Percentiles rank a stretch among this genome's conserved stretches.
Evolutionary conservation across 108 stramenopile genomes (phyloP).

Genomic region (Conticribra guillardii): DNA sequence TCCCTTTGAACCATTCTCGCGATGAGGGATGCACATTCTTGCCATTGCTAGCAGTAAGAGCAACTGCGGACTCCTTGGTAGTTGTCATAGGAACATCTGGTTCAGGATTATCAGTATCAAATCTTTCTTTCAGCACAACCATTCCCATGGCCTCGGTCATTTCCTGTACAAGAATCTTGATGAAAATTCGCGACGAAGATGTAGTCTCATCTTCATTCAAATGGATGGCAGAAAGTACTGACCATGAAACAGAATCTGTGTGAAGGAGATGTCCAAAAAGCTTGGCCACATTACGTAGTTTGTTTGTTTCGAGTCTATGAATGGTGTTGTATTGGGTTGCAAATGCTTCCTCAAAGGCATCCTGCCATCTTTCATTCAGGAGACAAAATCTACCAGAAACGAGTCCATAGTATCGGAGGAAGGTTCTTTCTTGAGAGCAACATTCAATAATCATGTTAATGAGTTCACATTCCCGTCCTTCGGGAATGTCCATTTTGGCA

Average conservation of each 20-base stretch:
- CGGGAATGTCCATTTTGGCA: slow-evolving; percentile 91
- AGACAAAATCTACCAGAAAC: slow-evolving; percentile 95
- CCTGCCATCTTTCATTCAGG: slow-evolving; percentile 84
- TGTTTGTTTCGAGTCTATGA: slow-evolving; percentile 98
- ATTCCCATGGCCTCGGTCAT: slow-evolving; percentile 97
- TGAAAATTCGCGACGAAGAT: slow-evolving; percentile 95
- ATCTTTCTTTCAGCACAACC: slow-evolving; percentile 83
- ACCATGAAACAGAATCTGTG: slow-evolving; percentile 98
- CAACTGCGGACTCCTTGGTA: slow-evolving; percentile 17
- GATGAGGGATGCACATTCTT: slow-evolving; percentile 51
- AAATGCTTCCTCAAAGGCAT: slow-evolving; percentile 90
- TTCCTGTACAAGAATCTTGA: slow-evolving; percentile 97
- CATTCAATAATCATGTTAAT: slow-evolving; percentile 99
- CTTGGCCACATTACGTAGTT: slow-evolving; percentile 98
- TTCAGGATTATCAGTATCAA: slow-evolving; percentile 80
- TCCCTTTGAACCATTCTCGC: slow-evolving; percentile 83
- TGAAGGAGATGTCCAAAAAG: slow-evolving; percentile 98
- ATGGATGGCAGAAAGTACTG: slow-evolving; percentile 85
- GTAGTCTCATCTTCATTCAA: slow-evolving; percentile 98
- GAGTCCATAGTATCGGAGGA: slow-evolving; percentile 94
- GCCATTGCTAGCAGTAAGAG: slow-evolving; percentile 7
- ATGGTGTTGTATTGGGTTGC: slow-evolving; percentile 89
- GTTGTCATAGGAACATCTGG: slow-evolving; percentile 28
- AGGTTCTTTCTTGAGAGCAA: slow-evolving; percentile 97
- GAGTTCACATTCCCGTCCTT: slow-evolving; percentile 83